Conservation (phyloP, 73 alveolate genomes). For the Loxodes magnus region DNA sequence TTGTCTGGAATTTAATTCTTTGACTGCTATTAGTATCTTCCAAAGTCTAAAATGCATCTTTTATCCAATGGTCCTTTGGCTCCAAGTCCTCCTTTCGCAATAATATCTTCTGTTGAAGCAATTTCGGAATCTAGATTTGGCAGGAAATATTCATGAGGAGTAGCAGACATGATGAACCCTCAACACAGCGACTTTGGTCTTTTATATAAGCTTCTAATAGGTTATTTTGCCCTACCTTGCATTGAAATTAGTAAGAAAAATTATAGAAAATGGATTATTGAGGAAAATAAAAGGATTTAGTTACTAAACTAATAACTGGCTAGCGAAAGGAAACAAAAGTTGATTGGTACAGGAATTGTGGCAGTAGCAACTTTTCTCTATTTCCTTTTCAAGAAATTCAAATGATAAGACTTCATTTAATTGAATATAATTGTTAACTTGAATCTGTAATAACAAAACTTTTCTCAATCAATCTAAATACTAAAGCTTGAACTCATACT, state of each 20-base stretch:
- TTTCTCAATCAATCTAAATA: too few species aligned
- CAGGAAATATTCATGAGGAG: constrained; percentile 4
- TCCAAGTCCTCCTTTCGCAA: constrained; percentile 1
- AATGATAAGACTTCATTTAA: too few species aligned
- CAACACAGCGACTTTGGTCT: not conserved
- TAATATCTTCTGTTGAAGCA: not conserved
- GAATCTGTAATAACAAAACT: too few species aligned
- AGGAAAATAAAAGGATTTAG: too few species aligned
- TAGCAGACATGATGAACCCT: constrained; percentile 4
- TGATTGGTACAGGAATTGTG: too few species aligned
- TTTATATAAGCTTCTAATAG: not conserved
- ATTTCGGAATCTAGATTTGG: not conserved
- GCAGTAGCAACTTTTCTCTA: too few species aligned
- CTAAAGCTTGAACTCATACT: too few species aligned
- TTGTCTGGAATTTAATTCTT: not conserved
- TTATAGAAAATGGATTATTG: too few species aligned
- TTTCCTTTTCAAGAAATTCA: too few species aligned
- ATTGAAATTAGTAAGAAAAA: not conserved
- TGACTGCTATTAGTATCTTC: not conserved
- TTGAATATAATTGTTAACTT: too few species aligned
- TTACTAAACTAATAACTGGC: too few species aligned
- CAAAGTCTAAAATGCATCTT: not conserved
- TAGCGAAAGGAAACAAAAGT: too few species aligned
- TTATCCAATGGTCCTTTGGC: constrained; percentile 1
- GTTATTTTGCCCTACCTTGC: not conserved